phyloP scores from a whole-genome alignment of 2,329 filamentous ascomycete species.

The Curvularia spicifera region DNA sequence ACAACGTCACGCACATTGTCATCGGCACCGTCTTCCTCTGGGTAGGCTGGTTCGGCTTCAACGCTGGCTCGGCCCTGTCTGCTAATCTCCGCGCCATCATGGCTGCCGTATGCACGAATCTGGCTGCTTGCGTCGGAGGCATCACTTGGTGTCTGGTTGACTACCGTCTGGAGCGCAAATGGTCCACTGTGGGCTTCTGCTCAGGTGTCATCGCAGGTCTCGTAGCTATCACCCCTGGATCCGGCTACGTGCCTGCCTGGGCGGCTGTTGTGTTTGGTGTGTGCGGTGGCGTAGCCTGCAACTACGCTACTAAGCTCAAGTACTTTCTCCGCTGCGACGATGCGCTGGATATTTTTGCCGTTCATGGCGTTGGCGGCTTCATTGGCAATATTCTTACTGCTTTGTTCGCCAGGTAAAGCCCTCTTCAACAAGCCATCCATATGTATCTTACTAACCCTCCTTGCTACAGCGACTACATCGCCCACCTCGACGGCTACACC shows the following conservation, averaged over 20 bases:
- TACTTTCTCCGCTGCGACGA: conserved; percentile 82
- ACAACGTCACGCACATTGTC: conserved; percentile 92
- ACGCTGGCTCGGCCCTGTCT: conserved; percentile 80
- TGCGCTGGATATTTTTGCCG: conserved; percentile 76
- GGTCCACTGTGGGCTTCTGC: conserved; percentile 93
- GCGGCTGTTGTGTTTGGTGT: conserved; percentile 80
- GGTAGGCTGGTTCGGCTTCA: conserved; percentile 97
- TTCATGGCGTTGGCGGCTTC: conserved; percentile 65
- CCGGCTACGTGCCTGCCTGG: conserved; percentile 85
- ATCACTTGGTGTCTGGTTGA: conserved; percentile 90
- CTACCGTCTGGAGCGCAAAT: conserved; percentile 87
- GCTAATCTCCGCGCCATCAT: conserved; percentile 86
- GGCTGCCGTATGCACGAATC: conserved; percentile 84
- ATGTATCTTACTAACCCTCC: conserved; percentile 1
- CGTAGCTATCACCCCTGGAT: conserved; percentile 87
- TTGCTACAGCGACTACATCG: conserved; percentile 73
- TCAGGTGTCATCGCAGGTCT: conserved; percentile 87
- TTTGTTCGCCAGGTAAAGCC: conserved; percentile 75
- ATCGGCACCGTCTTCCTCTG: conserved; percentile 92
- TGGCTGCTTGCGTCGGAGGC: conserved; percentile 82
- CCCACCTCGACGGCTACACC: conserved; percentile 74
- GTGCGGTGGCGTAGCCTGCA: conserved; percentile 77
- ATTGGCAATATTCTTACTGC: conserved; percentile 66
- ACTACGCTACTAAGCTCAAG: conserved; percentile 91
- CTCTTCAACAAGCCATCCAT: neutral